Percentiles rank a stretch among this genome's conserved stretches.
Conservation (phyloP, 1,139 yeast species). For the Sugiyamaella xylanicola region DNA sequence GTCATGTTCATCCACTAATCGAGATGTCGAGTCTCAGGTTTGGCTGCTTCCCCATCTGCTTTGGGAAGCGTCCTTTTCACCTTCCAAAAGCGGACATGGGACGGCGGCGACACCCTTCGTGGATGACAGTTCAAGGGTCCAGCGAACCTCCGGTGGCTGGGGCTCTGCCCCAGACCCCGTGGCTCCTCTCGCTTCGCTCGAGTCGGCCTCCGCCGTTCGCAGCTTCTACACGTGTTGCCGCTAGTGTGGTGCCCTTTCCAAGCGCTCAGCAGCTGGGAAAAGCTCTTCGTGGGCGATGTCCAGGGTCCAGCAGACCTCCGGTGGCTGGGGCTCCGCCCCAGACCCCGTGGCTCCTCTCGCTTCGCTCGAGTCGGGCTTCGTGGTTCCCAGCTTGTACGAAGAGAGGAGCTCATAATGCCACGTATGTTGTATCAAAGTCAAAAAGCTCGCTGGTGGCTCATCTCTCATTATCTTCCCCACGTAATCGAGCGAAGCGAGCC, state of each 20-base stretch:
- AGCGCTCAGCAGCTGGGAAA: background rate
- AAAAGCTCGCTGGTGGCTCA: too few species aligned
- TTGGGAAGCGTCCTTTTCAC: conserved; percentile 8
- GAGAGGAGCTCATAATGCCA: too few species aligned
- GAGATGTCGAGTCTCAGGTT: background rate
- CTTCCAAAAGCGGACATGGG: conserved; percentile 17
- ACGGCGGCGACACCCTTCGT: conserved; percentile 6
- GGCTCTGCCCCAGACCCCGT: conserved; percentile 15
- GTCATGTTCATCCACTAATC: conserved; percentile 18
- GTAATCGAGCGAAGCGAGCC: background rate
- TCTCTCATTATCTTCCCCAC: too few species aligned
- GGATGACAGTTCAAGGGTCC: background rate
- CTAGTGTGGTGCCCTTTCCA: too few species aligned
- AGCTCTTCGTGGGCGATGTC: too few species aligned
- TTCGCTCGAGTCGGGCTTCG: background rate
- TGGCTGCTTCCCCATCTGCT: conserved; percentile 10
- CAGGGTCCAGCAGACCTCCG: background rate
- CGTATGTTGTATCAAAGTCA: too few species aligned
- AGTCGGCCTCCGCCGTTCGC: background rate
- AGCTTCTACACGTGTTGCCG: background rate
- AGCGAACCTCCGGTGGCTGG: conserved; percentile 10
- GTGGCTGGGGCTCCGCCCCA: conserved; percentile 1
- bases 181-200: conserved; percentile 11
- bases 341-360: background rate
- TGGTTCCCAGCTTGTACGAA: too few species aligned